These are phyloP conservation scores for Fusarium nodosum DNA, from an alignment of 2,329 filamentous ascomycete genomes.

Conservation along the genomic window DNA sequence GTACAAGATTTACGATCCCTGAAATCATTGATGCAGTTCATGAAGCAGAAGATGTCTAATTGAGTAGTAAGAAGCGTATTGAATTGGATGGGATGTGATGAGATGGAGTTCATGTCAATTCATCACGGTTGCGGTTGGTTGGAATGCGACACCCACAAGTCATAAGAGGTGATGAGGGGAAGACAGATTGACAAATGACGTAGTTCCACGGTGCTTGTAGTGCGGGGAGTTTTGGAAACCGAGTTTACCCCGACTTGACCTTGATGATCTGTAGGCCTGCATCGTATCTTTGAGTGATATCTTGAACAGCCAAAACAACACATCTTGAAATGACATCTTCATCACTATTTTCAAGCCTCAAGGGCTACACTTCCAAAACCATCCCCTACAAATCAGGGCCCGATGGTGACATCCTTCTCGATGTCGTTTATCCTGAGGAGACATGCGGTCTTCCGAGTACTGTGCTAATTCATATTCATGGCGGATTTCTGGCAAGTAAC, in stretches of 20 bases:
- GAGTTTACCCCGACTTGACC: background rate
- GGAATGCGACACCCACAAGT: background rate
- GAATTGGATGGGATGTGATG: too few species aligned
- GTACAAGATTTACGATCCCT: background rate
- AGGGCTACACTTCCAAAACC: constrained; percentile 38
- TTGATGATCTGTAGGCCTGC: background rate
- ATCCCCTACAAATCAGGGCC: constrained; percentile 31
- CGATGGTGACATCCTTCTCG: constrained; percentile 32
- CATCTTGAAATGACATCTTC: constrained; percentile 1
- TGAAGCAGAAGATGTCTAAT: background rate
- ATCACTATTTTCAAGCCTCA: constrained; percentile 5
- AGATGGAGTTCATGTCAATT: background rate
- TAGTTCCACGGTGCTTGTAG: background rate
- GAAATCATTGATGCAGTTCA: background rate
- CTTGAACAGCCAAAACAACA: background rate
- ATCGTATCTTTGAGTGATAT: background rate
- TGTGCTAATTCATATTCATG: constrained; percentile 43
- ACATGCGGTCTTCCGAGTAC: constrained; percentile 11
- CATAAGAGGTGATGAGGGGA: background rate
- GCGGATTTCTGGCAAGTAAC: constrained; percentile 28
- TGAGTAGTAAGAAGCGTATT: background rate
- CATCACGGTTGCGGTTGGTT: too few species aligned
- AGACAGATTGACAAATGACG: background rate
- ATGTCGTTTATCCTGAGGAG: constrained; percentile 38
- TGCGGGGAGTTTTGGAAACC: constrained; percentile 2